These are phyloP conservation scores for Monilinia fructicola DNA, from an alignment of 2,329 filamentous ascomycete genomes.

Conservation along the genomic window DNA sequence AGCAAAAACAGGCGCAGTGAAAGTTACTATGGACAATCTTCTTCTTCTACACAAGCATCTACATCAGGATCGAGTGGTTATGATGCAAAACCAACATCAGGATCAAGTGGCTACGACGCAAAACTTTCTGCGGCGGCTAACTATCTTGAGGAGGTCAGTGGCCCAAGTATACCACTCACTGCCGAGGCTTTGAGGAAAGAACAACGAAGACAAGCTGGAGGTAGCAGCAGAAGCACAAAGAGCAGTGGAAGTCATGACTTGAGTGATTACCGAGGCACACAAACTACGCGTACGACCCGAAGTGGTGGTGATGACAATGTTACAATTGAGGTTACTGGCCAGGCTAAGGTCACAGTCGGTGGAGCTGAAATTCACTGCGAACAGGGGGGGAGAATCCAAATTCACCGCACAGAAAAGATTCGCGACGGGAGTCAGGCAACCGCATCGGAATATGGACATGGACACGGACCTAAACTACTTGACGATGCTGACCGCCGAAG, in stretches of 20 bases:
- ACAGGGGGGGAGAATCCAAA: conserved; percentile 61
- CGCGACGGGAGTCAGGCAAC: conserved; percentile 52
- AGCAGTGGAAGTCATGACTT: conserved; percentile 62
- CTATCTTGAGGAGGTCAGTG: conserved; percentile 56
- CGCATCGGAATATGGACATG: conserved; percentile 42
- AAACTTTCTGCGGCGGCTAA: conserved; percentile 47
- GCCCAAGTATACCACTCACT: conserved; percentile 51
- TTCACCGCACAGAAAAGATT: conserved; percentile 45
- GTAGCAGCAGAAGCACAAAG: conserved; percentile 55
- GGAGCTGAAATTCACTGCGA: conserved; percentile 58
- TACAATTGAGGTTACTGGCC: conserved; percentile 60
- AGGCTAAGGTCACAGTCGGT: conserved; percentile 56
- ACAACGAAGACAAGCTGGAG: conserved; percentile 46
- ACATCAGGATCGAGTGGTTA: conserved; percentile 40
- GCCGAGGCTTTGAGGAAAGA: conserved; percentile 51
- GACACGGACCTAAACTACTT: conserved; percentile 26
- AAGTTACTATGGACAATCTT: conserved; percentile 36
- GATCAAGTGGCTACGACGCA: conserved; percentile 44
- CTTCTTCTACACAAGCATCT: conserved; percentile 23
- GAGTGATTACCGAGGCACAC: conserved; percentile 61
- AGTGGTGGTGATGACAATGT: conserved; percentile 50
- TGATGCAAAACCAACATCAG: conserved; percentile 43
- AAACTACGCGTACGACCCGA: conserved; percentile 58
- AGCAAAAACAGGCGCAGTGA: conserved; percentile 34
- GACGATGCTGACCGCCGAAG: conserved; percentile 36